phyloP scores from a whole-genome alignment of 768 basidiomycete genomes.

The Hericium erinaceus region DNA sequence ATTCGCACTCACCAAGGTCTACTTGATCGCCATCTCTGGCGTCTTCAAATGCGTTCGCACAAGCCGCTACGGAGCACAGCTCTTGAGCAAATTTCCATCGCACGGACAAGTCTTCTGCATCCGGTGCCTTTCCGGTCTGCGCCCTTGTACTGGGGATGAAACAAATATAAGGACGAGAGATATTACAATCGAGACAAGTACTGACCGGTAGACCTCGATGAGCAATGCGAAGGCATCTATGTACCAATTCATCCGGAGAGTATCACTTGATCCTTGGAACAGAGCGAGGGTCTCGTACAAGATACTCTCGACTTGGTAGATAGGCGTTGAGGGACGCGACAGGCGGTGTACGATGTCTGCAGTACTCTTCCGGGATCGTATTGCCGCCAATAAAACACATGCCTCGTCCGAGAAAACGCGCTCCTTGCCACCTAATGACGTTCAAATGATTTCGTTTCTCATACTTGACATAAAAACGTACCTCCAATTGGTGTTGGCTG shows the following conservation, averaged over 20 bases:
- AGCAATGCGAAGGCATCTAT: conserved; percentile 45
- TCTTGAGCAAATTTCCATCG: conserved; percentile 61
- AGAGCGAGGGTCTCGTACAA: conserved; percentile 37
- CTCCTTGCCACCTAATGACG: neutral
- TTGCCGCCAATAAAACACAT: conserved; percentile 27
- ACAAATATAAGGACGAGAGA: neutral
- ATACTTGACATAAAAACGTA: conserved; percentile 1
- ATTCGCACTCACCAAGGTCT: conserved; percentile 43
- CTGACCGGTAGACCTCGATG: conserved; percentile 28
- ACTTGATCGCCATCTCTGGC: conserved; percentile 53
- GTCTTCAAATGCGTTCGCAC: conserved; percentile 55
- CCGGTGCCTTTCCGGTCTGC: conserved; percentile 14
- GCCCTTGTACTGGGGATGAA: neutral
- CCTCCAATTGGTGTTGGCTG: conserved; percentile 9
- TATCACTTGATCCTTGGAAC: conserved; percentile 36
- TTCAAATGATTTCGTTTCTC: too few relatives aligned
- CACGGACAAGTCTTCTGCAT: conserved; percentile 31
- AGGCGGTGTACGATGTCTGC: conserved; percentile 54
- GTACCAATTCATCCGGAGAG: conserved; percentile 31
- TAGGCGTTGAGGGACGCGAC: conserved; percentile 30
- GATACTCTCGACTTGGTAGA: conserved; percentile 35
- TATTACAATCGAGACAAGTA: neutral
- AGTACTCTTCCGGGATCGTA: conserved; percentile 43
- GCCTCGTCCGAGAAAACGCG: conserved; percentile 4
- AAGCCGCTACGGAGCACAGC: conserved; percentile 53